Evolutionary conservation across 345 rosid genomes (phyloP).

Genomic region (thale cress (Arabidopsis thaliana)): DNA sequence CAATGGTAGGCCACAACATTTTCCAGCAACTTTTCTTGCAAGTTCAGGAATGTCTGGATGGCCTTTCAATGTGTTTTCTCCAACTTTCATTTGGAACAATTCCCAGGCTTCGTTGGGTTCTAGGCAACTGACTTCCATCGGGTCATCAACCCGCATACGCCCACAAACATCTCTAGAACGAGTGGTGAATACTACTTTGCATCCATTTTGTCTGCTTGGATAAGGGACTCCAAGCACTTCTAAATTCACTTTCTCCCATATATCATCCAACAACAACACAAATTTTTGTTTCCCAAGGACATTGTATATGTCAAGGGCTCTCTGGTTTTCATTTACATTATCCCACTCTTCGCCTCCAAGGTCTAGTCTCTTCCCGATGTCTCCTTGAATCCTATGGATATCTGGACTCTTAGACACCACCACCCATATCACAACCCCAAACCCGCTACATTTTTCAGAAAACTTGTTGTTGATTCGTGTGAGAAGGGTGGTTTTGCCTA

Average conservation of each 20-base stretch:
- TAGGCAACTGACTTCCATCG: constrained; percentile 12
- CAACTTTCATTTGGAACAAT: constrained; percentile 24
- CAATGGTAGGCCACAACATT: constrained; percentile 12
- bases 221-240: neutral
- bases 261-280: constrained; percentile 31
- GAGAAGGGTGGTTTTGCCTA: constrained; percentile 48
- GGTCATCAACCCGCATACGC: constrained; percentile 18
- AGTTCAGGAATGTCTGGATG: constrained; percentile 35
- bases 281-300: neutral
- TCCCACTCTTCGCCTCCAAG: neutral
- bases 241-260: constrained; percentile 37
- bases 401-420: constrained; percentile 22
- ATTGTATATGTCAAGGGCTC: neutral
- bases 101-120: constrained; percentile 8
- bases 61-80: neutral
- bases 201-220: constrained; percentile 16
- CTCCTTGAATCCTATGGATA: constrained; percentile 26
- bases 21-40: constrained; percentile 24
- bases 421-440: constrained; percentile 31
- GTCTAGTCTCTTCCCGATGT: constrained; percentile 12
- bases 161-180: constrained; percentile 25
- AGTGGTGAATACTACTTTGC: constrained; percentile 32
- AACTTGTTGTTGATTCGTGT: constrained; percentile 36
- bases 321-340: neutral
- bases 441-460: neutral